These are phyloP conservation scores for Chytridiales sp. DNA, from an alignment of 371 early-diverging fungal species.

Conservation along the genomic window DNA sequence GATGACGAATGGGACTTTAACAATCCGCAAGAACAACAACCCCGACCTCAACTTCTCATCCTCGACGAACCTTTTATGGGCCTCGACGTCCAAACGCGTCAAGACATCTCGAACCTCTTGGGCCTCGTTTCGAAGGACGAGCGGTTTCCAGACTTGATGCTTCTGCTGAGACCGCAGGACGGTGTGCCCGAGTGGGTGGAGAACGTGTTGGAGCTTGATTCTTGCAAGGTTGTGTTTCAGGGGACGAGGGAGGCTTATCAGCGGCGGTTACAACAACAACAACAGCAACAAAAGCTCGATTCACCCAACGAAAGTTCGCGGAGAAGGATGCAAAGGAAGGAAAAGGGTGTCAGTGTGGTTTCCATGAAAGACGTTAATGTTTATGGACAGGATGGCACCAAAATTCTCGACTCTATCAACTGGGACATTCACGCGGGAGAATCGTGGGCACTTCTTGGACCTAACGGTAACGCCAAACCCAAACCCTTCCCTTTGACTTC, in stretches of 20 bases:
- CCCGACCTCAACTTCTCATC: background rate
- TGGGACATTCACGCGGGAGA: slow-evolving; percentile 59
- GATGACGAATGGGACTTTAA: slow-evolving; percentile 61
- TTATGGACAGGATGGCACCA: slow-evolving; percentile 41
- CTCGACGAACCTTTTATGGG: slow-evolving; percentile 45
- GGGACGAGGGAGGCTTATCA: slow-evolving; percentile 23
- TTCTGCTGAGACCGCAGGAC: slow-evolving; percentile 59
- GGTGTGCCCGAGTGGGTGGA: slow-evolving; percentile 60
- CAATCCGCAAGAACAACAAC: background rate
- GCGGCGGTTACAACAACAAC: background rate
- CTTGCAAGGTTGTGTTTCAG: slow-evolving; percentile 36
- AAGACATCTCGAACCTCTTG: slow-evolving; percentile 42
- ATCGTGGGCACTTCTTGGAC: slow-evolving; percentile 57
- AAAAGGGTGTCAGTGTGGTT: slow-evolving; percentile 36
- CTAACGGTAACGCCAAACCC: slow-evolving; percentile 53
- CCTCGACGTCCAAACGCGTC: slow-evolving; percentile 54
- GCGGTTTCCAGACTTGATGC: slow-evolving; percentile 40
- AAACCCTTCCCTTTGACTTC: background rate
- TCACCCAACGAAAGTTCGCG: no score
- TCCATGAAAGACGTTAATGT: slow-evolving; percentile 54
- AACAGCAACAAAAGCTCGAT: background rate
- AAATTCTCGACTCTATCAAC: slow-evolving; percentile 47
- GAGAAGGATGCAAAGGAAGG: background rate
- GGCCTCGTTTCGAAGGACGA: slow-evolving; percentile 35
- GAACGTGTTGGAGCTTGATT: slow-evolving; percentile 47